Base-by-base conservation (phyloP, 306 rosid genomes). In the Spatholobus suberectus region DNA sequence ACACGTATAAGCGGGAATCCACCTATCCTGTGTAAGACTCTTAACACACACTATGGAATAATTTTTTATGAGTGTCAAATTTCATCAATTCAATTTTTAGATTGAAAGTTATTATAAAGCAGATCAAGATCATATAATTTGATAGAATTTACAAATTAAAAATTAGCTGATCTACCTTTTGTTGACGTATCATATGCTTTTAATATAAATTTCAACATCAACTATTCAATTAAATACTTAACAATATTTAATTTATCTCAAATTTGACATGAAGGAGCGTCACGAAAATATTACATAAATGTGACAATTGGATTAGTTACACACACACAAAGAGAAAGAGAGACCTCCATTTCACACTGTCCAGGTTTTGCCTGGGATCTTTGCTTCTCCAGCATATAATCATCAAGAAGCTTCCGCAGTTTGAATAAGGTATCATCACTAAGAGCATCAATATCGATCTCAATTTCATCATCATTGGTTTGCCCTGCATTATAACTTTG, bases 301-400 rank as follows among this genome's bases (percentile, higher is more conserved):
- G 23, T 17, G 55, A 21, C 24, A 55, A 54, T 21, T 20, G 63
- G 32, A 54, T 55, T 63, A 63, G 26, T 73, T 35, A 63, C 35
- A 44, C 38, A 54, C 58, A 38, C 67, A 49, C 32, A 37, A 63
- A 83, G 54, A 24, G 73, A 79, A 32, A 76, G 82, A 43, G 43
- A 54, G 38, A 95, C 99, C 99, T 95, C 97, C 72, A 86, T 80
- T 81, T 93, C 99, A 86, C 91, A 89, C 54, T 90, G 90, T 85
- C 88, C 91, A 41, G 82, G 82, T 83, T 92, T 88, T 21, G 66
- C 82, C 86, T 70, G 85, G 77, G 67, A 58, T 59, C 85, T 87
- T 84, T 90, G 96, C 85, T 91, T 93, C 77, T 90, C 93, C 80
- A 83, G 84, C 79, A 90, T 73, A 84, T 79, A 89, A 32, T 90